Evolutionary conservation across 441 rosid species (phyloP), one percentile per base, ranked within the genome.

Genomic region (Euphorbia celastroides): DNA sequence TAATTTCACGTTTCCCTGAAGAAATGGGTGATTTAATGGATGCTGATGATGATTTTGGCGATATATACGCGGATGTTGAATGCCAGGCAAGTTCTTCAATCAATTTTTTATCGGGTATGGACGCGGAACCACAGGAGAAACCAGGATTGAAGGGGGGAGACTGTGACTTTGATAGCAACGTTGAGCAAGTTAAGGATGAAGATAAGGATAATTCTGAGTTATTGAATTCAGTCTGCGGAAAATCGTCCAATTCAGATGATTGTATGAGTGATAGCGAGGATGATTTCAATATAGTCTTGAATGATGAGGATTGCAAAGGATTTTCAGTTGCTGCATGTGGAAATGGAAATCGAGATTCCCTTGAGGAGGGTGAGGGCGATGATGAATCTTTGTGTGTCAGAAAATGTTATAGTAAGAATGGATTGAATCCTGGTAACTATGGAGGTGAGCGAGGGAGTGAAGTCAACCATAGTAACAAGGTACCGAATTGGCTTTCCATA

Each of bases 211-310:
- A 70, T 31, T 54, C 63, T 22, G 50, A 2, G 8, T 36, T 54
- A 13, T 17, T 22, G 31, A 65, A 27, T 46, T 71, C 68, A 14
- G 44, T 41, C 11, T 38, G 60, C 10, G 73, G 74, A 61, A 65
- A 38, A 36, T 72, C 34, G 19, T 57, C 60, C 55, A 41, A 31
- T 57, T 70, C 65, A 19, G 83, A 73, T 22, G 67, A 57, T n/a
- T 71, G 74, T 20, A 78, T 54, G 46, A 84, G 84, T 62, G 90
- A 88, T n/a, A 83, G 90, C 57, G 92, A 90, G 12, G 90, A 82
- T 69, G 92, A 85, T 70, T 75, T 88, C 65, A 82, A 80, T 64
- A 90, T 88, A 17, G 83, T 90, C 23, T 67, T 86, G 75, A 82
- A 86, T 58, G 86, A 88, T 27, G 93, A 81, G 51, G 85, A 78